Conservation (phyloP, 345 rosid genomes). For the Hibiscus syriacus region DNA sequence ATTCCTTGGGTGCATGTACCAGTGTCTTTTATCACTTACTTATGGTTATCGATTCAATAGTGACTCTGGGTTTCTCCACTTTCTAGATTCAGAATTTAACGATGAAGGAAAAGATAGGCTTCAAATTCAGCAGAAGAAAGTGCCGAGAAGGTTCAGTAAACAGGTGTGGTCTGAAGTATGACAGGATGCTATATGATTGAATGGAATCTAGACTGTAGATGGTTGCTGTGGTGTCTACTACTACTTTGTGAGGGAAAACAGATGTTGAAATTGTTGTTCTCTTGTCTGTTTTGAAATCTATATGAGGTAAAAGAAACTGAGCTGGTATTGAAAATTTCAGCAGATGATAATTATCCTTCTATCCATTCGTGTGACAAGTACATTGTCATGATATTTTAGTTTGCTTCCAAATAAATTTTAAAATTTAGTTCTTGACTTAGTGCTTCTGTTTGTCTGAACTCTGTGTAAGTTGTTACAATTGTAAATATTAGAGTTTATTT, state of each 20-base stretch:
- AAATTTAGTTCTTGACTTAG: neutral
- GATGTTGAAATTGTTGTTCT: neutral
- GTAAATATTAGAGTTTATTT: too few relatives aligned
- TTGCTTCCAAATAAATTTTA: neutral
- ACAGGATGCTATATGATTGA: neutral
- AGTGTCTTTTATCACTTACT: neutral
- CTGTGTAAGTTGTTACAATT: too few relatives aligned
- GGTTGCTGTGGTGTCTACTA: neutral
- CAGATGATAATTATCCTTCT: neutral
- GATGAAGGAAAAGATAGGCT: slow-evolving; percentile 24
- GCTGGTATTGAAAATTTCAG: neutral
- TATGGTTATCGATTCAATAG: slow-evolving; percentile 1
- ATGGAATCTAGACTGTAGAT: neutral
- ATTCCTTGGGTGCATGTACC: neutral
- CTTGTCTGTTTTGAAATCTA: neutral
- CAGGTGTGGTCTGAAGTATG: slow-evolving; percentile 32
- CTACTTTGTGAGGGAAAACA: neutral
- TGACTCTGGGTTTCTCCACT: neutral
- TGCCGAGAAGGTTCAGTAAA: slow-evolving; percentile 18
- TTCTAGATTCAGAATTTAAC: slow-evolving; percentile 38
- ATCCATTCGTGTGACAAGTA: neutral
- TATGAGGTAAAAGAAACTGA: neutral
- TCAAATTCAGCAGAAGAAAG: slow-evolving; percentile 21
- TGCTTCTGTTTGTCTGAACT: neutral
- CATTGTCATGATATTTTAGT: neutral